phyloP scores from a whole-genome alignment of 208 protist genomes.

The Crithidia bombi region DNA sequence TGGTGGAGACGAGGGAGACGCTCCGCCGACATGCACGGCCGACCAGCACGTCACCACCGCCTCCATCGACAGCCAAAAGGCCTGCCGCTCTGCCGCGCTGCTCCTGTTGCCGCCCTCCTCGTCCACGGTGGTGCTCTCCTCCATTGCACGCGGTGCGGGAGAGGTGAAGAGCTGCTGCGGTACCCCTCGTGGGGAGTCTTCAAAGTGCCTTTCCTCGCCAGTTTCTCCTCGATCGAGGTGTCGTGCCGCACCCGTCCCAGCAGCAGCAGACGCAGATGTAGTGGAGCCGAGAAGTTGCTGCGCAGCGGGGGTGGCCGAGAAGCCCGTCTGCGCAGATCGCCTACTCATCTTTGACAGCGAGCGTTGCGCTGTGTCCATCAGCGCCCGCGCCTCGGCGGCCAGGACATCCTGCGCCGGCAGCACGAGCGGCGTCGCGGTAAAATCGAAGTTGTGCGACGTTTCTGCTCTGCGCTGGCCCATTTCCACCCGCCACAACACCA shows the following conservation, averaged over 20 bases:
- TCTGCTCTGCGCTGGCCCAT: constrained; percentile 8
- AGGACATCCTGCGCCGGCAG: constrained; percentile 54
- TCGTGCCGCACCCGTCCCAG: no score
- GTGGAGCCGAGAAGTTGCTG: background rate
- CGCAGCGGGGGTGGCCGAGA: constrained; percentile 8
- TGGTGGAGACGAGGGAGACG: constrained; percentile 9
- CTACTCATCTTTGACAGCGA: constrained; percentile 31
- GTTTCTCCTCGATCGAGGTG: background rate
- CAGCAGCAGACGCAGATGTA: background rate
- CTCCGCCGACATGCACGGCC: constrained; percentile 8
- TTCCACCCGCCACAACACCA: constrained; percentile 75
- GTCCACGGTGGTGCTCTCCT: background rate
- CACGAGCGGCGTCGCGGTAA: constrained; percentile 57
- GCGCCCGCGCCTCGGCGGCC: constrained; percentile 43
- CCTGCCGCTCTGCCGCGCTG: background rate
- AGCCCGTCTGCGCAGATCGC: background rate
- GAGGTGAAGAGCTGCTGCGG: constrained; percentile 38
- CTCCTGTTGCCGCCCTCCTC: background rate
- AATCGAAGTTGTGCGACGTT: constrained; percentile 35
- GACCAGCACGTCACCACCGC: background rate
- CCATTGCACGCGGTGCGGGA: background rate
- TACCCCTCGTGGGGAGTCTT: constrained; percentile 21
- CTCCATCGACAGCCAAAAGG: no score
- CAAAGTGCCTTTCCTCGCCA: background rate
- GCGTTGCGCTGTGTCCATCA: constrained; percentile 48